Evolutionary conservation across 331 rosid species (phyloP).

Genomic region (Quercus phellos): DNA sequence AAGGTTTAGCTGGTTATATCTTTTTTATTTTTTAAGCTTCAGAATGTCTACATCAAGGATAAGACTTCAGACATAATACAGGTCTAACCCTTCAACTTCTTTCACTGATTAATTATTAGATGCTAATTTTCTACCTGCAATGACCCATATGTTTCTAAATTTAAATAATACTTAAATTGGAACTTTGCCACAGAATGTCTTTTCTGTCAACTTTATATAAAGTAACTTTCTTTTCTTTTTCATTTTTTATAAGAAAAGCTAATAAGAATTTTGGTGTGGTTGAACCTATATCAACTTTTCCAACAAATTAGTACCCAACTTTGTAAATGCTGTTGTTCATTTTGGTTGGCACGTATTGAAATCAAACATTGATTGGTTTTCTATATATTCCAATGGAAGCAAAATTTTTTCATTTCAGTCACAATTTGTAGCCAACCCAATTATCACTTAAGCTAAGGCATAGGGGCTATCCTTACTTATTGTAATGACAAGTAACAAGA

Average conservation of each 20-base stretch:
- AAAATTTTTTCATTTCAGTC: too few relatives aligned
- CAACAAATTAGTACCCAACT: too few relatives aligned
- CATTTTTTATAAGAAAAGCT: neutral
- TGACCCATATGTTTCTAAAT: constrained; percentile 16
- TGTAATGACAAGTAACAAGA: neutral
- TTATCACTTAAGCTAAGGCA: neutral
- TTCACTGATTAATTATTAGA: constrained; percentile 16
- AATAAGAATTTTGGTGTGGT: too few relatives aligned
- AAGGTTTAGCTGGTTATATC: neutral
- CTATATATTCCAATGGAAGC: too few relatives aligned
- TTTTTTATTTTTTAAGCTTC: neutral
- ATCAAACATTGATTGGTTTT: too few relatives aligned
- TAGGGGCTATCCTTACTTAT: neutral
- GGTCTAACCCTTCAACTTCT: neutral
- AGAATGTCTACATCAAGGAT: neutral
- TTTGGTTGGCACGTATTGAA: too few relatives aligned
- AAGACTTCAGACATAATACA: constrained; percentile 2
- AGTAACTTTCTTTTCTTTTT: neutral
- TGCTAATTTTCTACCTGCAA: constrained; percentile 20
- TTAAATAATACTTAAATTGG: constrained; percentile 11
- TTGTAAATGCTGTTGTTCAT: too few relatives aligned
- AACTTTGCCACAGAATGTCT: neutral
- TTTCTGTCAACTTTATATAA: neutral
- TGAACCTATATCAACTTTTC: too few relatives aligned
- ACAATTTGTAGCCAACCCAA: neutral